Evolutionary conservation across 805 yeast species (phyloP), one percentile per base, ranked within the genome.

Genomic region (Sugiyamaella lignohabitans): DNA sequence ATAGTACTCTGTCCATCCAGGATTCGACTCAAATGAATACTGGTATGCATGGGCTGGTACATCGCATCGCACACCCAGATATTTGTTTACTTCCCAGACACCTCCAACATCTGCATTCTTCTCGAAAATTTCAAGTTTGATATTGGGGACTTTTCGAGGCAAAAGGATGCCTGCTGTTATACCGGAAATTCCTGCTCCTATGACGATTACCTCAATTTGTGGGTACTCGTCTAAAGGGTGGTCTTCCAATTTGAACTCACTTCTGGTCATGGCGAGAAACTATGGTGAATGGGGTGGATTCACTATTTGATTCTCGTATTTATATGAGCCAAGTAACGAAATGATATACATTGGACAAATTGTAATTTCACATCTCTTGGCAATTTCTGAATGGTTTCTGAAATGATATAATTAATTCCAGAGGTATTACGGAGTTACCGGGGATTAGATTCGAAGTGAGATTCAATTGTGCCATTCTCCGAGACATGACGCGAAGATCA

Each of bases 171-270:
- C 62, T 4, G 59, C 46, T 11, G 55, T 41, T 37, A 60, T 58
- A 11, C 64, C 64, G 11, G 62, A 50, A 16, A 56, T 32, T 8
- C 64, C 65, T 2, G 64, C 64, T n/a, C 64, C 64, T 24, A 61
- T 51, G 22, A 53, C 44, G 38, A 49, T 55, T 24, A 58, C 57
- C 36, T 47, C 46, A 40, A 57, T 40, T 5, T 53, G 45, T 5
- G 30, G 48, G 38, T 10, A 17, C 16, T 45, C 47, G 24, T 46
- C 50, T 18, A 46, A 19, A 4, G 49, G 49, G 16, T 18, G 42
- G 21, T 45, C 38, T 5, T 24, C 49, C n/a, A 45, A 30, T 8
- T 11, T 21, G 34, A 24, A 21, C 16, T 39, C 30, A 39, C 14
- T 18, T 18, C 23, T 21, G 5, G 40, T 18, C 40, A 37, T 37